phyloP scores from a whole-genome alignment of 352 stramenopile genomes.

The Sclerospora graminicola region DNA sequence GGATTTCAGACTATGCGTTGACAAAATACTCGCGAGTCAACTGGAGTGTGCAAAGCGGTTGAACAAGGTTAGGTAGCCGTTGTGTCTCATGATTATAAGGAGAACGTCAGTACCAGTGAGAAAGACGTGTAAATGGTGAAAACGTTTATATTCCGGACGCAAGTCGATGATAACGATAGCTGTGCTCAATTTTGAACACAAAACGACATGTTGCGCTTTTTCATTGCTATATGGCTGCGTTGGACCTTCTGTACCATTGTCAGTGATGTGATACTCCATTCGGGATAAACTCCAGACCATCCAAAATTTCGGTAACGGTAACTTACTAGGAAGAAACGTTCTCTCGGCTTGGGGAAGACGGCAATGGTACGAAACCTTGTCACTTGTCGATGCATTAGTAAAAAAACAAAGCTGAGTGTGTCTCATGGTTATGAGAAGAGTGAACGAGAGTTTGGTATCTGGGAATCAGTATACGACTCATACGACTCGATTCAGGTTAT shows the following conservation, averaged over 20 bases:
- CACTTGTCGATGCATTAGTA: neutral
- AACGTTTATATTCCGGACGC: conserved; percentile 56
- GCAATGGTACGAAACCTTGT: conserved; percentile 50
- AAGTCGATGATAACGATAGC: conserved; percentile 19
- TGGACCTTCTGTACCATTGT: conserved; percentile 14
- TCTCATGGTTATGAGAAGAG: too few relatives aligned
- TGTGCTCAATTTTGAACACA: conserved; percentile 42
- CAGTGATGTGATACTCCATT: conserved; percentile 38
- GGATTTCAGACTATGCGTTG: conserved; percentile 31
- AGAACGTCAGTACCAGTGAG: too few relatives aligned
- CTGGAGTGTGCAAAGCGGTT: conserved; percentile 14
- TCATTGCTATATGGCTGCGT: conserved; percentile 44
- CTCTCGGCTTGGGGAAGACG: conserved; percentile 46
- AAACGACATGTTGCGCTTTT: conserved; percentile 57
- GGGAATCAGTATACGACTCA: conserved; percentile 43
- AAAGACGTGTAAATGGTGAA: conserved; percentile 67
- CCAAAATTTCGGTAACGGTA: conserved; percentile 47
- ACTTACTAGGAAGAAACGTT: too few relatives aligned
- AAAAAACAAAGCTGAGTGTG: conserved; percentile 32
- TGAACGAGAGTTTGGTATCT: conserved; percentile 64
- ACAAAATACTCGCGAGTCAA: conserved; percentile 25
- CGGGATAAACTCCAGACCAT: conserved; percentile 54
- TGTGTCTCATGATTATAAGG: conserved; percentile 44
- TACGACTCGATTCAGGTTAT: conserved; percentile 34
- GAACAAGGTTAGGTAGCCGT: conserved; percentile 36